Evolutionary conservation across 2,329 filamentous ascomycete species (phyloP).

Genomic region (Madurella fahalii): DNA sequence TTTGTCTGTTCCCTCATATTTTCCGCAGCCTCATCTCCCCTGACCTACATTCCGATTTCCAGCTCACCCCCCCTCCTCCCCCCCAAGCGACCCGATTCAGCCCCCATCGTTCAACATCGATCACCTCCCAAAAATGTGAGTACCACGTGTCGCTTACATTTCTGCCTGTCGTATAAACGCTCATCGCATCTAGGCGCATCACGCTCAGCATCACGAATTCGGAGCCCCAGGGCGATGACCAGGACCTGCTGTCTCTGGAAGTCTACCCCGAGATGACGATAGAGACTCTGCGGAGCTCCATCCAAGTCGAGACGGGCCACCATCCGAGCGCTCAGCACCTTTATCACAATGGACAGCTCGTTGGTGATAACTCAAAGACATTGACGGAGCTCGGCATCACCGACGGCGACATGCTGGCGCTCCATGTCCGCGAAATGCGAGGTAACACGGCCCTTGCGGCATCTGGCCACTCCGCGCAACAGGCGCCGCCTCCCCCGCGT

Average conservation of each 20-base stretch:
- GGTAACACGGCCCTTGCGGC: conserved; percentile 37
- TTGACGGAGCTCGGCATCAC: conserved; percentile 75
- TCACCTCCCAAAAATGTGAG: conserved; percentile 13
- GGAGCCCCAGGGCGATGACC: conserved; percentile 57
- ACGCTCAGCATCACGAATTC: conserved; percentile 80
- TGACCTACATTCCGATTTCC: background rate
- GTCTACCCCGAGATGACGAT: conserved; percentile 79
- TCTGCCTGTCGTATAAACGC: background rate
- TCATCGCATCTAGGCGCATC: conserved; percentile 63
- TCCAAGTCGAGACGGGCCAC: conserved; percentile 78
- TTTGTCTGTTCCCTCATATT: background rate
- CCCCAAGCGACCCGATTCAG: background rate
- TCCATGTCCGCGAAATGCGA: conserved; percentile 67
- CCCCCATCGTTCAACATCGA: background rate
- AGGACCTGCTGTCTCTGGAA: conserved; percentile 76
- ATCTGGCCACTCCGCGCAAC: conserved; percentile 30
- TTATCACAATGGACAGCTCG: conserved; percentile 82
- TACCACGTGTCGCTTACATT: background rate
- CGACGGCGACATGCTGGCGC: conserved; percentile 88
- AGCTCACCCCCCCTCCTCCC: background rate
- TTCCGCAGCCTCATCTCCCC: background rate
- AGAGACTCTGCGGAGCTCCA: conserved; percentile 78
- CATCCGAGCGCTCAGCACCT: conserved; percentile 72
- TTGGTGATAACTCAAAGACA: conserved; percentile 74
- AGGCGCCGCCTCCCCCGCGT: conserved; percentile 26